Base-by-base conservation (phyloP, 306 rosid species). In the Hippophae tibetana region DNA sequence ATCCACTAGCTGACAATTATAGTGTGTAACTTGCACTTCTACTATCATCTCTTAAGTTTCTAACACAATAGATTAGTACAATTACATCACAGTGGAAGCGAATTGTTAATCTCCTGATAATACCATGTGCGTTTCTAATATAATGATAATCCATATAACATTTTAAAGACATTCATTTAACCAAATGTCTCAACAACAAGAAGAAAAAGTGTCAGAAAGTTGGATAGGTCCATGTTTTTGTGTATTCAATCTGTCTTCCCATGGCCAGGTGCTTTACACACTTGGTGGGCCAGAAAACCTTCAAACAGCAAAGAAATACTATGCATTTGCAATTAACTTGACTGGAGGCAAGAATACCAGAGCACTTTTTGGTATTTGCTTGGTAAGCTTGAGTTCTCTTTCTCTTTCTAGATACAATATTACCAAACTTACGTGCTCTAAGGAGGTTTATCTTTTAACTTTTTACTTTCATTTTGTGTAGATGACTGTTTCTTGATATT, bases 201-300 rank as follows among this genome's bases (percentile, higher is more conserved):
- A 49, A 23, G 13, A 49, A 23, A 49, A 49, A n/a, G 14, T 3
- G 14, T 1, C 7, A 49, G 14, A 13, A 1, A 49, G 26, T 49
- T 1, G 7, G 53, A 49, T 14, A 13, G 8, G 5, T 12, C 14
- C 14, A 12, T 49, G 8, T 2, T 9, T 18, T 12, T 7, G 11
- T 58, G 5, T 9, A 43, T 31, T 12, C 41, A 9, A 13, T 27
- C 45, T 64, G 14, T 5, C 27, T 61, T 8, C 56, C 4, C 42
- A 27, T 57, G 65, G 25, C 68, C 41, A 93, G 99, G 88, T 89
- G 46, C 93, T 89, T 69, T 93, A 88, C 79, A 93, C 97, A 6
- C 85, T 93, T 63, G 97, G 99, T 62, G 97, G 99, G 63, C 72
- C 84, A 60, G 99, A 93, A 79, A 89, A 93, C 74, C 72, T 93